Conservation (phyloP, 805 yeast genomes). For the Sugiyamaella americana region DNA sequence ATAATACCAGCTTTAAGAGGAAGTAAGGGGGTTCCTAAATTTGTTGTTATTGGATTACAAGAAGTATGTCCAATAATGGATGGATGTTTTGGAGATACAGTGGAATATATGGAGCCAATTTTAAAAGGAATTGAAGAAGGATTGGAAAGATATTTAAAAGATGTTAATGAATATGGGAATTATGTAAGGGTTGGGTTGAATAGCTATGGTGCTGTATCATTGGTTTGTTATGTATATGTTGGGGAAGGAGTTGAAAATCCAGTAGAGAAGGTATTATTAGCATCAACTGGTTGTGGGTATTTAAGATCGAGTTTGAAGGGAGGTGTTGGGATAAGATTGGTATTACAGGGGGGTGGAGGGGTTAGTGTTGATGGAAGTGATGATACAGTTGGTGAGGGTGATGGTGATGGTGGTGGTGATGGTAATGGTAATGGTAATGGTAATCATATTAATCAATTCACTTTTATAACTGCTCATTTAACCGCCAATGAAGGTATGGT, state of each 20-base stretch:
- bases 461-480: conserved; percentile 67
- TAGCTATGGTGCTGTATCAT: conserved; percentile 28
- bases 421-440: not conserved
- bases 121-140: conserved; percentile 24
- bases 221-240: conserved; percentile 22
- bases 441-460: conserved; percentile 28
- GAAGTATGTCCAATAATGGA: conserved; percentile 33
- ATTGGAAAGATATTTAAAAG: conserved; percentile 2
- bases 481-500: conserved; percentile 72
- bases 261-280: conserved; percentile 12
- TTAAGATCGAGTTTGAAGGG: conserved; percentile 67
- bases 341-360: conserved; percentile 21
- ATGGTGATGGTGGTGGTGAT: not conserved
- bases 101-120: conserved; percentile 25
- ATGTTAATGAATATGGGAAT: not conserved
- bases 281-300: conserved; percentile 40
- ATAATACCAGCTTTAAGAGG: not conserved
- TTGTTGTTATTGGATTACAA: conserved; percentile 32
- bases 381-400: not conserved
- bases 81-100: conserved; percentile 25
- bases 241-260: conserved; percentile 1
- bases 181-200: conserved; percentile 17
- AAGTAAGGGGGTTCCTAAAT: conserved; percentile 16
- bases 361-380: not conserved
- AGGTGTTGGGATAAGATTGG: conserved; percentile 56